Conservation (phyloP, 495 filamentous ascomycete species). For the Chaetomium tenue region DNA sequence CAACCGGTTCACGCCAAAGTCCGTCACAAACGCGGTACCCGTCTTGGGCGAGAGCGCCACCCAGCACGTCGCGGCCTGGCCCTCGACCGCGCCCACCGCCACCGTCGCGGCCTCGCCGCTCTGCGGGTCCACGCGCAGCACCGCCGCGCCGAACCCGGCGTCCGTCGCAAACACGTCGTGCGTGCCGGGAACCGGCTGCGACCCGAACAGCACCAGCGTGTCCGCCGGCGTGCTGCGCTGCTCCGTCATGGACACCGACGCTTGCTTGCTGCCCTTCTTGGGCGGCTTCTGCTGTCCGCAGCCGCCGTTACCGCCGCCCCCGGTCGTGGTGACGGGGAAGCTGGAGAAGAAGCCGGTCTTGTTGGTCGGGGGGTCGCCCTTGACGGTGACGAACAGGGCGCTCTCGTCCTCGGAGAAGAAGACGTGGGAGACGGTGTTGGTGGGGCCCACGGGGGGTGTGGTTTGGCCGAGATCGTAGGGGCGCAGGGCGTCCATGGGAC, state of each 20-base stretch:
- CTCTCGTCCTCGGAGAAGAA: conserved; percentile 55
- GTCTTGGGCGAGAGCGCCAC: conserved; percentile 43
- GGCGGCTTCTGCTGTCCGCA: conserved; percentile 7
- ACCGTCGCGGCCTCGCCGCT: conserved; percentile 27
- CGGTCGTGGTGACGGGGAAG: conserved; percentile 21
- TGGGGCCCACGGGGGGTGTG: conserved; percentile 55
- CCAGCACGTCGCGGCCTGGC: conserved; percentile 59
- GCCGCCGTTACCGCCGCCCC: conserved; percentile 17
- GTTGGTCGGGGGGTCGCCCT: conserved; percentile 49
- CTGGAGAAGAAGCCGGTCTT: conserved; percentile 55
- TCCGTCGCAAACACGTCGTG: conserved; percentile 53
- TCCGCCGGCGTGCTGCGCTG: conserved; percentile 44
- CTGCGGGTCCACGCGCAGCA: conserved; percentile 33
- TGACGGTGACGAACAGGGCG: conserved; percentile 54
- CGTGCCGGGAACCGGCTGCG: conserved; percentile 43
- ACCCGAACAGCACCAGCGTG: conserved; percentile 57
- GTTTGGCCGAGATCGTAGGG: conserved; percentile 48
- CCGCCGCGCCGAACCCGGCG: conserved; percentile 52
- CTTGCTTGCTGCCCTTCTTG: neutral
- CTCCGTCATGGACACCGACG: conserved; percentile 25
- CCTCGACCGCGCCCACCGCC: conserved; percentile 37
- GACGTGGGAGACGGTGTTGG: conserved; percentile 54
- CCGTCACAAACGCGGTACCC: conserved; percentile 54
- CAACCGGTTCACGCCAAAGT: conserved; percentile 50
- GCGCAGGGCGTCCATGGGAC: conserved; percentile 44